These are phyloP conservation scores for Diaporthe velutina DNA, from an alignment of 2,329 filamentous ascomycete species.

Conservation along the genomic window DNA sequence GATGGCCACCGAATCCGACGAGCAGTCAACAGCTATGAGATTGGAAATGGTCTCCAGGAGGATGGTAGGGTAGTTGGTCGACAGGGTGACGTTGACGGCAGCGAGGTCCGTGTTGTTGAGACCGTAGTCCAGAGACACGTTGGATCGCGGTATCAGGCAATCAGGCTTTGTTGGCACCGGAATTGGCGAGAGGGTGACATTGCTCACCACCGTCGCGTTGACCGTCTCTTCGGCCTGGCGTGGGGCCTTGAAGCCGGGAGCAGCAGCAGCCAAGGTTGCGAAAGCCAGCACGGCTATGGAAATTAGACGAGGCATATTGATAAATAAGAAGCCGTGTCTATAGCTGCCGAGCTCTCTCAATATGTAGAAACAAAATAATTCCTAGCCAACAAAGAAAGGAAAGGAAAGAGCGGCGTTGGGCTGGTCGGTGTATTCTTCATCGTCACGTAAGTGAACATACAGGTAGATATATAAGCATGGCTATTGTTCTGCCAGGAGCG, in stretches of 20 bases:
- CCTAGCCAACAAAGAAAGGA: background rate
- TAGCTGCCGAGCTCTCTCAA: background rate
- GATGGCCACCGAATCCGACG: constrained; percentile 21
- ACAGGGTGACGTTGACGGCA: constrained; percentile 31
- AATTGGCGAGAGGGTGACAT: constrained; percentile 31
- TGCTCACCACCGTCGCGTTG: constrained; percentile 24
- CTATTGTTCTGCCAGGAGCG: background rate
- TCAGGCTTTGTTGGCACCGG: constrained; percentile 1
- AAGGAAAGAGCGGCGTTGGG: background rate
- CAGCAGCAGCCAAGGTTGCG: constrained; percentile 17
- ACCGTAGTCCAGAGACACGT: constrained; percentile 30
- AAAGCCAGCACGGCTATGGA: constrained; percentile 29
- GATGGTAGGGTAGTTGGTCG: constrained; percentile 7
- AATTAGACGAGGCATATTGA: background rate
- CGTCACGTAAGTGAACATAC: background rate
- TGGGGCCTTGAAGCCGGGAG: background rate
- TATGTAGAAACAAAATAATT: background rate
- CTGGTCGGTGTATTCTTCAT: background rate
- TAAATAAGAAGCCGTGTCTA: too few relatives aligned
- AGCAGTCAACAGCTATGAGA: constrained; percentile 29
- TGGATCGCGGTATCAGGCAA: constrained; percentile 6
- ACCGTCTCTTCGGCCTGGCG: constrained; percentile 28
- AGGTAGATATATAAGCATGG: background rate
- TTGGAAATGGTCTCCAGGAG: constrained; percentile 33
- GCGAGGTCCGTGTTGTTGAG: constrained; percentile 17